Conservation (phyloP, 2,329 filamentous ascomycete genomes). For the Diatrype stigma region DNA sequence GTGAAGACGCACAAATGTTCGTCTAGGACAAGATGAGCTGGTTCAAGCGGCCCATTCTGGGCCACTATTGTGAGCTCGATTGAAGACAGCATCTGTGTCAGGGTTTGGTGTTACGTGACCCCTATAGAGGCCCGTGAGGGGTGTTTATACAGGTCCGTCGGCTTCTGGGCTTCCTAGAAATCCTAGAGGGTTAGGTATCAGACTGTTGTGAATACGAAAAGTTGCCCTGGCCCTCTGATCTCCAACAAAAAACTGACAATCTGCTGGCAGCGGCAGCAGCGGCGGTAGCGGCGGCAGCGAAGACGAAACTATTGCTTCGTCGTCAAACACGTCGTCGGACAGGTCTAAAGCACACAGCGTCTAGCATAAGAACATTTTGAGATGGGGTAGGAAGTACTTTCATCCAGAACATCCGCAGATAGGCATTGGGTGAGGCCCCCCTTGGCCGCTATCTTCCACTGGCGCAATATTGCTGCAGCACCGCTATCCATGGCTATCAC, state of each 20-base stretch:
- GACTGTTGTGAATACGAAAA: no score
- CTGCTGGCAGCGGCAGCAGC: not conserved
- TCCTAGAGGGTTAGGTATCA: no score
- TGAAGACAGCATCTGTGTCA: not conserved
- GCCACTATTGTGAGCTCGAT: not conserved
- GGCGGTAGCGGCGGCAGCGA: not conserved
- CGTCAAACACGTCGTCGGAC: not conserved
- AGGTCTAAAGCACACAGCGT: not conserved
- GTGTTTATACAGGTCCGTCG: no score
- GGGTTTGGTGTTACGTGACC: no score
- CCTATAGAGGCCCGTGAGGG: no score
- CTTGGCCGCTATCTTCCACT: not conserved
- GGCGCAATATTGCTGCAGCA: not conserved
- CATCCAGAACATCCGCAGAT: not conserved
- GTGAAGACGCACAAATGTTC: not conserved
- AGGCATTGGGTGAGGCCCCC: not conserved
- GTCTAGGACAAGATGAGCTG: not conserved
- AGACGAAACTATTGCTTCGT: not conserved
- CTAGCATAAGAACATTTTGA: not conserved
- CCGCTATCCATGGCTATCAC: not conserved
- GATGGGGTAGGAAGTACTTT: not conserved
- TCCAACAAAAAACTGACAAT: no score
- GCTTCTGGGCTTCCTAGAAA: no score
- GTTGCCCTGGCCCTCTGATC: no score
- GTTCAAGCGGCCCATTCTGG: not conserved